Percentiles rank a stretch among this genome's conserved stretches.
Conservation (phyloP, 208 protist genomes). For the Endotrypanum monterogeii region DNA sequence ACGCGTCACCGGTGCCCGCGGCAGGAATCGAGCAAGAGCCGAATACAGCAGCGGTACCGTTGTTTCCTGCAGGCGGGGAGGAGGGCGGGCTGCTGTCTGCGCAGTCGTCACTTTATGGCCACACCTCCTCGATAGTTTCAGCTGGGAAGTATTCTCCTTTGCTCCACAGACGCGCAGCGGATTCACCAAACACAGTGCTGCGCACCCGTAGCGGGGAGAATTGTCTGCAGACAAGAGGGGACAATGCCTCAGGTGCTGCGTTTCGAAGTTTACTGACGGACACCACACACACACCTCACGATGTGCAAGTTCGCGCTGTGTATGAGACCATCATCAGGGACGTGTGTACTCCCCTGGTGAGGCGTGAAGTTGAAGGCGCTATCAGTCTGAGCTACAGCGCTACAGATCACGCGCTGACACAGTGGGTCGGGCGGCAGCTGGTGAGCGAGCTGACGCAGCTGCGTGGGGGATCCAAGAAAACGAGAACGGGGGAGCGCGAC, state of each 20-base stretch:
- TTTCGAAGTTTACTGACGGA: slow-evolving; percentile 30
- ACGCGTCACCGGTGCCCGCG: not conserved
- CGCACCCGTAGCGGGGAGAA: not conserved
- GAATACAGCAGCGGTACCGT: not conserved
- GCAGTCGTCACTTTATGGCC: not conserved
- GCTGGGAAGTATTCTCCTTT: not conserved
- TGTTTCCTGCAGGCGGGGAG: not conserved
- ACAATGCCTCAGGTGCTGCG: not conserved
- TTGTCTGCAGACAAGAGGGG: not conserved
- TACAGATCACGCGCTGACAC: slow-evolving; percentile 38
- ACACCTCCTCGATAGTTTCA: not conserved
- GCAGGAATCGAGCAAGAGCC: not conserved
- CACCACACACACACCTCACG: slow-evolving; percentile 32
- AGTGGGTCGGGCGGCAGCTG: slow-evolving; percentile 40
- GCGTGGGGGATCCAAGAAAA: not conserved
- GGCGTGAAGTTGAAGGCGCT: slow-evolving; percentile 16
- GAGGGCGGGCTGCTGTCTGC: not conserved
- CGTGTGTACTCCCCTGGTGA: slow-evolving; percentile 29
- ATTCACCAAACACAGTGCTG: not conserved
- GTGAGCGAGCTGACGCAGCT: slow-evolving; percentile 14
- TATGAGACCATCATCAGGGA: slow-evolving; percentile 46
- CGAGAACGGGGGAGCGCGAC: not conserved
- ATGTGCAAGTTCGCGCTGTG: slow-evolving; percentile 37
- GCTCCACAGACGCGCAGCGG: not conserved
- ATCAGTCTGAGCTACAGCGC: slow-evolving; percentile 18